Evolutionary conservation across 2,329 filamentous ascomycete species (phyloP).

Genomic region (Neopestalotiopsis clavispora): DNA sequence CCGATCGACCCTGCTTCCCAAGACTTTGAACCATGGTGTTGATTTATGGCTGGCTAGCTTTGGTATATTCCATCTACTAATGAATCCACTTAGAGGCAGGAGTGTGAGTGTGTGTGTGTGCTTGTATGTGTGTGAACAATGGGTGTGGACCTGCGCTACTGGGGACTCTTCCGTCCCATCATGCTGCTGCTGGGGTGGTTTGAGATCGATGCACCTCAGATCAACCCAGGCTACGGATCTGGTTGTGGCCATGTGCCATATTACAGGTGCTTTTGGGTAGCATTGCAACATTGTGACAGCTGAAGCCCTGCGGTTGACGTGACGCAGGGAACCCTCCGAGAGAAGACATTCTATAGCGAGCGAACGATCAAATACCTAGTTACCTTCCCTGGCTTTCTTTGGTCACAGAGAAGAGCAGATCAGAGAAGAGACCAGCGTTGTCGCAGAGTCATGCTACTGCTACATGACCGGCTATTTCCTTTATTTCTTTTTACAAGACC

Average conservation of each 20-base stretch:
- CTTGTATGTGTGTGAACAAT: too few species aligned
- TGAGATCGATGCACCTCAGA: slow-evolving; percentile 16
- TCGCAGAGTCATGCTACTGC: slow-evolving; percentile 12
- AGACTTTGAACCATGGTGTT: background rate
- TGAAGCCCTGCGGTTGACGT: background rate
- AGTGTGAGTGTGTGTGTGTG: too few species aligned
- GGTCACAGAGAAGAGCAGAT: background rate
- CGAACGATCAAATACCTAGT: too few species aligned
- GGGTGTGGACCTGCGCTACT: too few species aligned
- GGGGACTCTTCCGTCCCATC: background rate
- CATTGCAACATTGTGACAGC: slow-evolving; percentile 15
- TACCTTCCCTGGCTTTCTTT: too few species aligned
- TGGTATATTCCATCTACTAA: too few species aligned
- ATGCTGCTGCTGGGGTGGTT: background rate
- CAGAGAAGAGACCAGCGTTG: background rate
- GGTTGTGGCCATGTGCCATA: background rate
- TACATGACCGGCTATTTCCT: slow-evolving; percentile 4
- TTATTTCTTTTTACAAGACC: slow-evolving; percentile 9
- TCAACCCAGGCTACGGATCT: slow-evolving; percentile 9
- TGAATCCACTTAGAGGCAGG: too few species aligned
- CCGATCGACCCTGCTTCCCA: background rate
- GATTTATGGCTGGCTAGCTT: background rate
- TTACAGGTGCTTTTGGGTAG: slow-evolving; percentile 2
- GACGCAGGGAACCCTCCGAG: background rate
- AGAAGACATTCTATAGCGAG: background rate